These are phyloP conservation scores for Camelina neglecta DNA, from an alignment of 345 rosid species.

Conservation along the genomic window DNA sequence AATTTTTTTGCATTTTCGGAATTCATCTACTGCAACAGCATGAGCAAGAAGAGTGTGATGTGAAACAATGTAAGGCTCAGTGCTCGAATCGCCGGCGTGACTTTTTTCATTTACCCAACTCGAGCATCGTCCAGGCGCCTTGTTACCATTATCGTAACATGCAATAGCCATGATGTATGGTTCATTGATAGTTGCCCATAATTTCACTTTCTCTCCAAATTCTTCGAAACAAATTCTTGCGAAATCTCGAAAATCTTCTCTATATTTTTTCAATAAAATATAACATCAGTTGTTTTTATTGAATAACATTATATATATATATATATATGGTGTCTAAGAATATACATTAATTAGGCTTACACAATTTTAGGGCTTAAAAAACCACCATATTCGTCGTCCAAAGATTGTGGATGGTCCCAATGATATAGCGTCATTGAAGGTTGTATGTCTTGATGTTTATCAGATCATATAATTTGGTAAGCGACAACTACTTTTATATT, in stretches of 20 bases:
- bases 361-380: constrained; percentile 48
- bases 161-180: constrained; percentile 42
- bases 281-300: no score
- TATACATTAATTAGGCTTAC: constrained; percentile 41
- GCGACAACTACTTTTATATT: not conserved
- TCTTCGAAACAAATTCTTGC: constrained; percentile 47
- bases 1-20: constrained; percentile 31
- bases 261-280: constrained; percentile 7
- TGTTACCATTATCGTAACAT: constrained; percentile 40
- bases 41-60: constrained; percentile 44
- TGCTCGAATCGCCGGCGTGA: constrained; percentile 39
- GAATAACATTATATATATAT: no score
- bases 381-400: constrained; percentile 57
- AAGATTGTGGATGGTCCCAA: constrained; percentile 55
- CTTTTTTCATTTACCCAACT: constrained; percentile 34
- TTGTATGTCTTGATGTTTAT: constrained; percentile 40
- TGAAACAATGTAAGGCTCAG: constrained; percentile 43
- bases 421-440: constrained; percentile 56
- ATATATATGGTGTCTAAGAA: not conserved
- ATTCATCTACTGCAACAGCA: constrained; percentile 45
- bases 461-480: not conserved
- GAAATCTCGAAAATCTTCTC: constrained; percentile 54
- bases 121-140: constrained; percentile 48
- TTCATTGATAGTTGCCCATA: constrained; percentile 60
- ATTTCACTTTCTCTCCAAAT: constrained; percentile 57